Percentiles rank a stretch among this genome's conserved stretches.
Conservation (phyloP, 495 filamentous ascomycete species). For the Cenococcum geophilum region DNA sequence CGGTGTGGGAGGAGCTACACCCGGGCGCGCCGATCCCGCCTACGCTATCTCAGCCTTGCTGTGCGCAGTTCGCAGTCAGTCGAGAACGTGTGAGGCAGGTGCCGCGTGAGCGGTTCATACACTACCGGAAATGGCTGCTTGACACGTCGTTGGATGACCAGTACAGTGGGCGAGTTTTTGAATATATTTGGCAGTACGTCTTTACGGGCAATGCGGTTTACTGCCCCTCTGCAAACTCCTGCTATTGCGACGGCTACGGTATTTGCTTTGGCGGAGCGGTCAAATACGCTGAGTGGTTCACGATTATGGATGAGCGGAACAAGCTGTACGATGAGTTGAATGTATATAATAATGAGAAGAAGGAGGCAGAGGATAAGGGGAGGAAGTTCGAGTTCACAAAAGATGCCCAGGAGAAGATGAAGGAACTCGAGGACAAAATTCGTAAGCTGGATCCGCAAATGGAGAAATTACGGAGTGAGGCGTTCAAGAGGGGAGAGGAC, state of each 20-base stretch:
- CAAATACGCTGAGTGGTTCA: slow-evolving; percentile 43
- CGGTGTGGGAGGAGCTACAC: slow-evolving; percentile 31
- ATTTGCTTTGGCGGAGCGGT: slow-evolving; percentile 59
- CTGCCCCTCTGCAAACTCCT: slow-evolving; percentile 58
- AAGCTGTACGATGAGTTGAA: slow-evolving; percentile 21
- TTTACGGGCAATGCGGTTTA: slow-evolving; percentile 49
- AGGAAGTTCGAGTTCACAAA: slow-evolving; percentile 8
- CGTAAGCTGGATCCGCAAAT: slow-evolving; percentile 21
- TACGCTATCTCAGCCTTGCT: slow-evolving; percentile 36
- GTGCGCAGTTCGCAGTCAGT: slow-evolving; percentile 54
- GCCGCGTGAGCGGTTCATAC: slow-evolving; percentile 54
- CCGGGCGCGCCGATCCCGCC: slow-evolving; percentile 28
- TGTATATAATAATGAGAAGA: slow-evolving; percentile 15
- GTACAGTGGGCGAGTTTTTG: slow-evolving; percentile 60
- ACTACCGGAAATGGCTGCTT: slow-evolving; percentile 60
- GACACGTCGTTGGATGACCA: slow-evolving; percentile 54
- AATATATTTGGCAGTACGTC: slow-evolving; percentile 64
- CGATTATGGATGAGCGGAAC: slow-evolving; percentile 18
- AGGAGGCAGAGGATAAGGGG: slow-evolving; percentile 14
- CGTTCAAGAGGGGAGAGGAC: slow-evolving; percentile 21
- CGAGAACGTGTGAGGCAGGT: slow-evolving; percentile 42
- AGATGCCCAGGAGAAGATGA: slow-evolving; percentile 14
- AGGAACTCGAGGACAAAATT: slow-evolving; percentile 19
- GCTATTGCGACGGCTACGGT: slow-evolving; percentile 67
- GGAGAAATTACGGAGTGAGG: slow-evolving; percentile 20